Evolutionary conservation across 306 rosid genomes (phyloP).

Genomic region (Vigna mungo): DNA sequence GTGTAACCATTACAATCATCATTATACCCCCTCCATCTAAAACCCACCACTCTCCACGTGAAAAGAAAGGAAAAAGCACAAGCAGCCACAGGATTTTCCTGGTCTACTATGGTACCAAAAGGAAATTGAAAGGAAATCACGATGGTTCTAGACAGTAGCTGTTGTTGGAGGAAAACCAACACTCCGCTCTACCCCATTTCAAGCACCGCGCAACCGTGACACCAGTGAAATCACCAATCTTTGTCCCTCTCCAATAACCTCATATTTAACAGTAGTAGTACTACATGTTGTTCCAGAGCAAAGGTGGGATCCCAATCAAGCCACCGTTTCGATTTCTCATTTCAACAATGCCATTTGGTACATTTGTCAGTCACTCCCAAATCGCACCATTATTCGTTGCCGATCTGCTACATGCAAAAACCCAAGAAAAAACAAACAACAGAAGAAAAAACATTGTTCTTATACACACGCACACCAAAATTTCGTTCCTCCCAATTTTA

Average conservation of each 20-base stretch:
- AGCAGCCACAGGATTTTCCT: constrained; percentile 40
- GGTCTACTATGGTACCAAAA: constrained; percentile 31
- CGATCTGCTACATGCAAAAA: constrained; percentile 27
- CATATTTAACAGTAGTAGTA: neutral
- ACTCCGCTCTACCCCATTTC: constrained; percentile 24
- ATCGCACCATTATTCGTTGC: constrained; percentile 8
- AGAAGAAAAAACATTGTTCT: constrained; percentile 10
- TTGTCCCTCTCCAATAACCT: neutral
- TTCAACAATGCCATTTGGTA: constrained; percentile 8
- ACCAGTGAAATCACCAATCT: neutral
- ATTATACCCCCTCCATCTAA: neutral
- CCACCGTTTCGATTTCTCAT: neutral
- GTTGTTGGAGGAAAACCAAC: constrained; percentile 17
- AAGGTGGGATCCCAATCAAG: neutral
- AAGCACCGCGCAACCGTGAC: neutral
- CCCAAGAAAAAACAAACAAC: constrained; percentile 4
- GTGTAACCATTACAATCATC: constrained; percentile 39
- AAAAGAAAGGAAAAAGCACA: constrained; percentile 38
- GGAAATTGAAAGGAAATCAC: constrained; percentile 18
- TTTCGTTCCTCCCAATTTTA: neutral
- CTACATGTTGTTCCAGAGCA: neutral
- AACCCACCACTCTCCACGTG: neutral
- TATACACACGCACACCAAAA: constrained; percentile 14
- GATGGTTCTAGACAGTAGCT: neutral
- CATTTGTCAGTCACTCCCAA: constrained; percentile 25